Evolutionary conservation across 306 rosid genomes (phyloP).

Genomic region (Cucurbita pepo): DNA sequence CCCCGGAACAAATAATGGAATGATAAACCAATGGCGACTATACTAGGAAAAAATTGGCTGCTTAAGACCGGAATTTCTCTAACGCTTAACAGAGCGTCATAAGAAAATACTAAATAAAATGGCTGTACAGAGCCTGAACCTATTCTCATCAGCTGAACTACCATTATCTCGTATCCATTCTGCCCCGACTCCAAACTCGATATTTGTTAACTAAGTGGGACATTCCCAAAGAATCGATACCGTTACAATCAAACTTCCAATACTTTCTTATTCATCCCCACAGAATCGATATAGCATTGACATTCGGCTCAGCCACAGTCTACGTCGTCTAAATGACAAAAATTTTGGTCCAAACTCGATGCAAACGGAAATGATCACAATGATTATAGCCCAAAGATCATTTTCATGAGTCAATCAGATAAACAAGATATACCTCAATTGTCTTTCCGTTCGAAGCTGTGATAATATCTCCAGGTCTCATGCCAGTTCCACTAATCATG

Average conservation of each 20-base stretch:
- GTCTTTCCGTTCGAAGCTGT: conserved; percentile 99
- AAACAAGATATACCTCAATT: conserved; percentile 52
- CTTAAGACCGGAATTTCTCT: no score
- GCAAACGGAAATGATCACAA: neutral
- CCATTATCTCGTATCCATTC: no score
- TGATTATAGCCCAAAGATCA: neutral
- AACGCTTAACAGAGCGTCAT: no score
- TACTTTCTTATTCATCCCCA: neutral
- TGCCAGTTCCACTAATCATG: conserved; percentile 99
- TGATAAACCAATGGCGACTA: no score
- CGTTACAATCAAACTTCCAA: neutral
- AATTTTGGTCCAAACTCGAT: neutral
- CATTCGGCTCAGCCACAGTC: neutral
- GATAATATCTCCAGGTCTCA: conserved; percentile 95
- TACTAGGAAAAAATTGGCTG: no score
- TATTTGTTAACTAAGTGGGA: no score
- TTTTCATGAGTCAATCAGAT: neutral
- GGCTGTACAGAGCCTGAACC: no score
- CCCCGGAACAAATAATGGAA: no score
- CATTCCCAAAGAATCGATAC: no score
- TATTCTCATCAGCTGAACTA: no score
- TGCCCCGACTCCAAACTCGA: no score
- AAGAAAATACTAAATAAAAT: no score
- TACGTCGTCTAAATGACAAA: neutral
- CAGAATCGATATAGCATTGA: neutral